These are phyloP conservation scores for Saccharomycopsis amapae DNA, from an alignment of 805 yeast species.

Conservation along the genomic window DNA sequence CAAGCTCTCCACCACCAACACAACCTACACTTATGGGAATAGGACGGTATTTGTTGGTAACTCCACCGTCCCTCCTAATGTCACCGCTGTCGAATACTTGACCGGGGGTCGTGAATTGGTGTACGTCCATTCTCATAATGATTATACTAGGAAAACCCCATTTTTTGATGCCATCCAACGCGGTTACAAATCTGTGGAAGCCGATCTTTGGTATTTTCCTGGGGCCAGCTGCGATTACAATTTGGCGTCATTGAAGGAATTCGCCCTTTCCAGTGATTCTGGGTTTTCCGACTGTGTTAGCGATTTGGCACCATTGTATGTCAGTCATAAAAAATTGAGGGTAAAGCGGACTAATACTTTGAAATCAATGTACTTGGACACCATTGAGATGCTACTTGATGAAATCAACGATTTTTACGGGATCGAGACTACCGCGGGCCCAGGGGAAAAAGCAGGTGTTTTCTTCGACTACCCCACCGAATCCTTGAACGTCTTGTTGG, in stretches of 20 bases:
- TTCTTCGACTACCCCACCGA: constrained; percentile 41
- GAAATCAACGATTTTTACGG: constrained; percentile 22
- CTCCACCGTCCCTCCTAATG: background rate
- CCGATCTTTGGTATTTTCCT: constrained; percentile 54
- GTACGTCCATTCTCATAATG: constrained; percentile 57
- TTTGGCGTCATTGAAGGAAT: constrained; percentile 4
- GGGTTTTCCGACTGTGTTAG: constrained; percentile 26
- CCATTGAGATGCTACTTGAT: constrained; percentile 41
- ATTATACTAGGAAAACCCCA: constrained; percentile 54
- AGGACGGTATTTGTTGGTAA: background rate
- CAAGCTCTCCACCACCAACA: background rate
- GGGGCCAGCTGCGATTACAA: constrained; percentile 6
- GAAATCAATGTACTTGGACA: constrained; percentile 44
- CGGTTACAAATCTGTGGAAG: constrained; percentile 55
- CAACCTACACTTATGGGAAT: background rate
- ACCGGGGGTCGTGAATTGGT: constrained; percentile 14
- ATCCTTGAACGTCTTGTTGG: constrained; percentile 50
- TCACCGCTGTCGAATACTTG: constrained; percentile 11
- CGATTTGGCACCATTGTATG: constrained; percentile 39
- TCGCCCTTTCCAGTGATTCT: constrained; percentile 15
- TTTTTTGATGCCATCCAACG: constrained; percentile 44
- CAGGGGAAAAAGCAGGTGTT: constrained; percentile 31
- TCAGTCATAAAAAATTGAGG: constrained; percentile 52
- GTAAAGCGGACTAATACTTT: constrained; percentile 42
- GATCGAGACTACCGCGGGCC: background rate